These are phyloP conservation scores for Lasiodiplodia sp. DNA, from an alignment of 2,329 filamentous ascomycete species.

Conservation along the genomic window DNA sequence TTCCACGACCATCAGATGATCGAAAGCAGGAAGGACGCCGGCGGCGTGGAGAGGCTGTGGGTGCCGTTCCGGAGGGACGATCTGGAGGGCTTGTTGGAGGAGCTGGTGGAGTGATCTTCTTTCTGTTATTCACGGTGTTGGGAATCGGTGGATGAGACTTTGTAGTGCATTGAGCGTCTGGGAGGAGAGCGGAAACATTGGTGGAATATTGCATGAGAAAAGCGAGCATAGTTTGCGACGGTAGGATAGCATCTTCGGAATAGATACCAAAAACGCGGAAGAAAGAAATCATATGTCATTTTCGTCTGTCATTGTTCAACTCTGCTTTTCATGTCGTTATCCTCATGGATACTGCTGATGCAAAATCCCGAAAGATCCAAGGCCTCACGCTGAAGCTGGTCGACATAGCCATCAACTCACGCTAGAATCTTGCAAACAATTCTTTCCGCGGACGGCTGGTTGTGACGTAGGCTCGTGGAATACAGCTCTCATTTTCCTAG, in stretches of 20 bases:
- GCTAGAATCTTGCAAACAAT: too few species aligned
- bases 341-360: too few species aligned
- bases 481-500: too few species aligned
- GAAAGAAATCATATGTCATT: not conserved
- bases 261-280: not conserved
- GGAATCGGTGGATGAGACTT: not conserved
- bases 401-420: too few species aligned
- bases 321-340: too few species aligned
- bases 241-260: not conserved
- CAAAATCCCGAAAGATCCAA: too few species aligned
- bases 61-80: conserved; percentile 89
- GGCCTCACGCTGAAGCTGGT: too few species aligned
- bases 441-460: too few species aligned
- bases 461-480: too few species aligned
- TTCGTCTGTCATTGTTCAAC: too few species aligned
- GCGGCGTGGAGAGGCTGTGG: conserved; percentile 84
- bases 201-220: not conserved
- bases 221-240: not conserved
- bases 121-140: too few species aligned
- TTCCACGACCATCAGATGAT: conserved; percentile 99
- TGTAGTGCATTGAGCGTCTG: not conserved
- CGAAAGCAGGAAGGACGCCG: conserved; percentile 81
- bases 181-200: not conserved
- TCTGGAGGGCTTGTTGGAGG: conserved; percentile 86
- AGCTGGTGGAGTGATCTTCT: conserved; percentile 55